Percentiles rank a stretch among this genome's conserved stretches.
These are phyloP conservation scores for Lodderomyces elongisporus DNA, from an alignment of 1,139 yeast species.

Conservation along the genomic window DNA sequence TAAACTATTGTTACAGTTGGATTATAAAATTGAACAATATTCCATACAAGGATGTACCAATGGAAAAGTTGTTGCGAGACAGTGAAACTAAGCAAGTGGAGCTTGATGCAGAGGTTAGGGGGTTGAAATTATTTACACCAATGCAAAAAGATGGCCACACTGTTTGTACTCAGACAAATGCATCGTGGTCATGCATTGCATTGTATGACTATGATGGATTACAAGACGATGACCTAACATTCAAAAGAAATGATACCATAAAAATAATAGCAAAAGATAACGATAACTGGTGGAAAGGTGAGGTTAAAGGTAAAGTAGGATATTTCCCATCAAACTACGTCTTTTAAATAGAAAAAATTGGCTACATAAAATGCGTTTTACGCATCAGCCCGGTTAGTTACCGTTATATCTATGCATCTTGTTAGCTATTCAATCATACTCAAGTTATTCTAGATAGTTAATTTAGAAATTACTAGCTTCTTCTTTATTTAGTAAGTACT, in stretches of 20 bases:
- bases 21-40: constrained; percentile 20
- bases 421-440: no score
- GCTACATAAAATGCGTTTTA: no score
- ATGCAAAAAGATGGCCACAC: background rate
- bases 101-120: constrained; percentile 16
- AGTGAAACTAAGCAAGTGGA: constrained; percentile 12
- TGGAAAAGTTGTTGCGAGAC: constrained; percentile 8
- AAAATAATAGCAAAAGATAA: constrained; percentile 38
- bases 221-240: constrained; percentile 43
- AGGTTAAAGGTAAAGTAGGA: constrained; percentile 43
- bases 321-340: constrained; percentile 56
- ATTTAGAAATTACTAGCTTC: no score
- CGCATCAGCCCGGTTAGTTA: no score
- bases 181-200: constrained; percentile 25
- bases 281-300: constrained; percentile 69
- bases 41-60: constrained; percentile 4
- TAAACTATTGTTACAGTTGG: constrained; percentile 15
- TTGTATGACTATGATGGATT: constrained; percentile 27
- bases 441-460: no score
- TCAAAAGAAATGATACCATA: constrained; percentile 47
- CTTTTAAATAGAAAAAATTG: no score
- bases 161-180: background rate
- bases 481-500: constrained; percentile 17
- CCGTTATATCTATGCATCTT: no score
- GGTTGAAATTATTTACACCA: constrained; percentile 16